These are phyloP conservation scores for Polyplosphaeria fusca DNA, from an alignment of 495 filamentous ascomycete genomes.

Conservation along the genomic window DNA sequence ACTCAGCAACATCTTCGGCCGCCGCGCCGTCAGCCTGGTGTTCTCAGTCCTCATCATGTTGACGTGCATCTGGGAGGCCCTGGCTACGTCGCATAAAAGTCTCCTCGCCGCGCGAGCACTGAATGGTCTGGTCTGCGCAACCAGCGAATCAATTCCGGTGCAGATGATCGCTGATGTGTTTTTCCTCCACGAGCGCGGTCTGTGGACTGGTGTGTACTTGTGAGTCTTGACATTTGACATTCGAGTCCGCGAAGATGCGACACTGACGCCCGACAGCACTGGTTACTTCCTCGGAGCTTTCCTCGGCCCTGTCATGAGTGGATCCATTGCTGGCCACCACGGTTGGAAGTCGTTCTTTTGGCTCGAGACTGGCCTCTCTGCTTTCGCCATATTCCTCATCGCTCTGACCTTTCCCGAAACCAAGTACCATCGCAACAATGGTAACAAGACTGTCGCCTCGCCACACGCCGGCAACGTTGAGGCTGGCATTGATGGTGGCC, in stretches of 20 bases:
- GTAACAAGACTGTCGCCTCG: constrained; percentile 18
- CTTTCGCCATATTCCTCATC: constrained; percentile 46
- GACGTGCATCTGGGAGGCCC: constrained; percentile 33
- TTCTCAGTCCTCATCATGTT: constrained; percentile 50
- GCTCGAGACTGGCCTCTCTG: constrained; percentile 50
- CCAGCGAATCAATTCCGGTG: constrained; percentile 62
- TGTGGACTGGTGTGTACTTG: constrained; percentile 59
- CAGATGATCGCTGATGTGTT: constrained; percentile 67
- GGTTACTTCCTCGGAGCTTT: constrained; percentile 39
- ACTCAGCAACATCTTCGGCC: constrained; percentile 56
- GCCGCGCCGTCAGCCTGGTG: constrained; percentile 55
- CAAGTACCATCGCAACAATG: constrained; percentile 49
- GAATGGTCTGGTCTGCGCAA: constrained; percentile 55
- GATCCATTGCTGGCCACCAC: constrained; percentile 53
- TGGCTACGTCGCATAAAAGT: constrained; percentile 47
- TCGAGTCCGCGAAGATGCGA: no score
- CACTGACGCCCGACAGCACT: constrained; percentile 32
- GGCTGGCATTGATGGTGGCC: background rate
- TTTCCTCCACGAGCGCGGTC: constrained; percentile 60
- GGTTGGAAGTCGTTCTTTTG: constrained; percentile 58
- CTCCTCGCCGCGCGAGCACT: constrained; percentile 57
- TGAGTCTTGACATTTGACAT: constrained; percentile 40
- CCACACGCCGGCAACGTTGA: background rate
- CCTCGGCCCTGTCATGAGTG: constrained; percentile 56
- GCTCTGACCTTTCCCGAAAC: constrained; percentile 60